These are phyloP conservation scores for Phaeoacremonium minimum DNA, from an alignment of 2,329 filamentous ascomycete genomes.

Conservation along the genomic window DNA sequence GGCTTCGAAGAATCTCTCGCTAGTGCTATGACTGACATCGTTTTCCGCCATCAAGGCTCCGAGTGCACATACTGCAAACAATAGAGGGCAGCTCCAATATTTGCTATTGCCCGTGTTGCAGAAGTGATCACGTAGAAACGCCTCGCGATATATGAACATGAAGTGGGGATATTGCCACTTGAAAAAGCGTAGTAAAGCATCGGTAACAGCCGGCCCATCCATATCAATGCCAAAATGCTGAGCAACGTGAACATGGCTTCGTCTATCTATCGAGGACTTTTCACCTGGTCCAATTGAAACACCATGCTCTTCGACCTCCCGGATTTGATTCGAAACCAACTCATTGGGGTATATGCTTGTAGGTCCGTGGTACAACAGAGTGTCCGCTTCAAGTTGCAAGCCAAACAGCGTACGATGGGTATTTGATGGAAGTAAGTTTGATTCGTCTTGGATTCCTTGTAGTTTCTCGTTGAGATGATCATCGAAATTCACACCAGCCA, in stretches of 20 bases:
- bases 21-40: constrained; percentile 3
- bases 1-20: constrained; percentile 14
- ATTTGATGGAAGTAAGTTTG: no score
- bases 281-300: no score
- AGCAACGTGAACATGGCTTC: constrained; percentile 12
- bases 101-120: constrained; percentile 11
- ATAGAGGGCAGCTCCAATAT: constrained; percentile 19
- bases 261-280: constrained; percentile 2
- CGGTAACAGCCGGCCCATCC: constrained; percentile 12
- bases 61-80: constrained; percentile 18
- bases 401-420: no score
- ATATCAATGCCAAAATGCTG: constrained; percentile 18
- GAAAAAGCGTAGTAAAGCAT: constrained; percentile 18
- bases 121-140: constrained; percentile 19
- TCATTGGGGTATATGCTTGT: constrained; percentile 19
- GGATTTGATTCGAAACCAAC: no score
- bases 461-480: no score
- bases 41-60: constrained; percentile 13
- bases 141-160: constrained; percentile 24
- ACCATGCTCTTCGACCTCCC: no score
- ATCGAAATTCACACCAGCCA: no score
- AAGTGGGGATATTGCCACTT: constrained; percentile 24
- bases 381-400: no score
- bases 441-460: no score
- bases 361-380: constrained; percentile 12